Base-by-base conservation (phyloP, 805 yeast species). In the Metschnikowia santaceciliae region DNA sequence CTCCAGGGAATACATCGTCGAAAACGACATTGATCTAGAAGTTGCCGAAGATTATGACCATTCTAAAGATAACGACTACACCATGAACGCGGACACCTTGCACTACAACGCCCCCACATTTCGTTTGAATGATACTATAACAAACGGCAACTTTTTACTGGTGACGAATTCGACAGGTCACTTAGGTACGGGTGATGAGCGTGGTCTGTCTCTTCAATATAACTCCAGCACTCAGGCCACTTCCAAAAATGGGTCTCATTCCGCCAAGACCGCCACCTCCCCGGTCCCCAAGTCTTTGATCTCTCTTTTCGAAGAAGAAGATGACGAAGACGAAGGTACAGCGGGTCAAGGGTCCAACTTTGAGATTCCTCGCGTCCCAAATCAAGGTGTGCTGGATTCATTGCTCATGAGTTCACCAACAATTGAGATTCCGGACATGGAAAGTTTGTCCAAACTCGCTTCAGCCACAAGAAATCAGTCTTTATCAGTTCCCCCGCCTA, bases 351-450 rank as follows among this genome's bases (percentile, higher is more conserved):
- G 35, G 19, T 34, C 49, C 14, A 45, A 42, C 22, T 51, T 49
- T 32, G 57, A 54, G 10, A 38, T 49, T 13, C 52, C 58, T 3
- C 56, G 52, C 32, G 45, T 53, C 19, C 57, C 58, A 4, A 47
- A 40, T 17, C 45, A 48, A 19, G 40, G 55, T 15, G 47, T 38
- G 6, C 51, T 53, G 5, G 55, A 49, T 4, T 38, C 49, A 22
- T 49, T 49, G 17, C 40, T 41, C 10, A 30, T 54, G 15, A 76
- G 80, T 8, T 79, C 86, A 0, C 86, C 89, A 1, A 74, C 85
- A 2, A 79, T 78, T 30, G 91, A 86, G 62, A 87, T 86, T 39
- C 92, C 92, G 4, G 82, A 77, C 54, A 81, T 84, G 78, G 84
- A 80, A 46, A 67, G 67, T 32, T 49, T 72, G 41, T 62, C 69